Percentiles rank a stretch among this genome's conserved stretches.
These are phyloP conservation scores for Lactuca sativa DNA, from an alignment of 129 eudicot genomes.

Conservation along the genomic window DNA sequence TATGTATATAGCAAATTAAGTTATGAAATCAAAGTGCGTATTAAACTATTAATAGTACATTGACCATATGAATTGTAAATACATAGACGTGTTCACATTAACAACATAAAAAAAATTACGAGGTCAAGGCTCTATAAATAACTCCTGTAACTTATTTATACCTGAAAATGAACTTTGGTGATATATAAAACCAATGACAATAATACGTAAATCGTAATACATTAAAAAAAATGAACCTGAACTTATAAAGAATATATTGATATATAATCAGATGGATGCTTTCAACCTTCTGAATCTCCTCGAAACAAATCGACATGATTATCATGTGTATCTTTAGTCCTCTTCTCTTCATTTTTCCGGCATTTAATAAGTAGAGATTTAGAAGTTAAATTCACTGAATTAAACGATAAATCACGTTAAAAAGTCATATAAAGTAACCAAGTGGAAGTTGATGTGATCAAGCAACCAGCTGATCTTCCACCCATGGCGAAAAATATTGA, in stretches of 20 bases:
- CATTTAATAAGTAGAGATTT: background rate
- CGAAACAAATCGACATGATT: constrained; percentile 20
- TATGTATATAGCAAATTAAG: too few relatives aligned
- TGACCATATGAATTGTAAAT: background rate
- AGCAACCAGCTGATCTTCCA: constrained; percentile 61
- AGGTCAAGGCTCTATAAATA: constrained; percentile 3
- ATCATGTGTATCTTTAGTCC: constrained; percentile 25
- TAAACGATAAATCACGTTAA: constrained; percentile 36
- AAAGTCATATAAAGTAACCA: constrained; percentile 29
- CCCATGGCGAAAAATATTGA: constrained; percentile 36
- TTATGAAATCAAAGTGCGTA: too few relatives aligned
- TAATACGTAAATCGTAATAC: constrained; percentile 6
- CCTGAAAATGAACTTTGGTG: background rate
- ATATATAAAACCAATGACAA: constrained; percentile 23
- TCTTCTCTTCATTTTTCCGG: constrained; percentile 16
- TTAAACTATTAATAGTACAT: background rate
- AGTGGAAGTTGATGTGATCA: constrained; percentile 20
- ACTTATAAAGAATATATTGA: constrained; percentile 28
- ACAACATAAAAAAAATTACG: background rate
- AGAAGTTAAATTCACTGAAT: constrained; percentile 18
- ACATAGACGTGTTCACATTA: background rate
- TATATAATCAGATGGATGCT: constrained; percentile 26
- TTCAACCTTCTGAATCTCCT: constrained; percentile 31
- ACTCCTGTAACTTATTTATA: constrained; percentile 18
- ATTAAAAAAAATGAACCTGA: constrained; percentile 8